Conservation (phyloP, 768 basidiomycete species). For the Tulasnella sp. region DNA sequence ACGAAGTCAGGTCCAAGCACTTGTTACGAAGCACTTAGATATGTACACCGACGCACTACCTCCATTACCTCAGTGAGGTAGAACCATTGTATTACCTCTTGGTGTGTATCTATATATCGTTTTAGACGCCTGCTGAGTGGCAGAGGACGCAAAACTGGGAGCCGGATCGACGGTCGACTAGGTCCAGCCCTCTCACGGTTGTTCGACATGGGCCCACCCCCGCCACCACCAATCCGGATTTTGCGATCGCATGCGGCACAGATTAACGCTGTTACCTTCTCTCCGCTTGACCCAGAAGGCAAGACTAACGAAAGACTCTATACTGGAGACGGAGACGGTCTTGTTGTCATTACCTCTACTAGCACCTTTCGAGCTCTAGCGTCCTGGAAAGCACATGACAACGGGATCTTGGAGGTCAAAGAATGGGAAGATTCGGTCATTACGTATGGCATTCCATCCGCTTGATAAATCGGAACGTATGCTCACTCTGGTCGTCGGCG, state of each 20-base stretch:
- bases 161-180: too few relatives aligned
- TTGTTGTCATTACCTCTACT: constrained; percentile 66
- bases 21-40: constrained; percentile 8
- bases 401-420: constrained; percentile 63
- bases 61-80: not conserved
- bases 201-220: not conserved
- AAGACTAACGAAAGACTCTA: constrained; percentile 58
- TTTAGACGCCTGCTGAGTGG: not conserved
- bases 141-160: not conserved
- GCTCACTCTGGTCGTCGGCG: not conserved
- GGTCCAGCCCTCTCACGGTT: not conserved
- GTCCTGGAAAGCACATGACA: constrained; percentile 69
- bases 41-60: constrained; percentile 11
- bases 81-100: not conserved
- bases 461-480: not conserved
- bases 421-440: constrained; percentile 58
- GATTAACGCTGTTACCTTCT: constrained; percentile 49
- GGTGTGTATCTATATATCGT: not conserved
- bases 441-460: constrained; percentile 47
- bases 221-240: constrained; percentile 49
- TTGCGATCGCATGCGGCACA: constrained; percentile 61
- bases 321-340: constrained; percentile 74
- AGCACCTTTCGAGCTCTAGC: constrained; percentile 59
- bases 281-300: constrained; percentile 31
- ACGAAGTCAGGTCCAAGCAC: not conserved